Base-by-base conservation (phyloP, 2,329 filamentous ascomycete species). In the Orbilia brochopaga region DNA sequence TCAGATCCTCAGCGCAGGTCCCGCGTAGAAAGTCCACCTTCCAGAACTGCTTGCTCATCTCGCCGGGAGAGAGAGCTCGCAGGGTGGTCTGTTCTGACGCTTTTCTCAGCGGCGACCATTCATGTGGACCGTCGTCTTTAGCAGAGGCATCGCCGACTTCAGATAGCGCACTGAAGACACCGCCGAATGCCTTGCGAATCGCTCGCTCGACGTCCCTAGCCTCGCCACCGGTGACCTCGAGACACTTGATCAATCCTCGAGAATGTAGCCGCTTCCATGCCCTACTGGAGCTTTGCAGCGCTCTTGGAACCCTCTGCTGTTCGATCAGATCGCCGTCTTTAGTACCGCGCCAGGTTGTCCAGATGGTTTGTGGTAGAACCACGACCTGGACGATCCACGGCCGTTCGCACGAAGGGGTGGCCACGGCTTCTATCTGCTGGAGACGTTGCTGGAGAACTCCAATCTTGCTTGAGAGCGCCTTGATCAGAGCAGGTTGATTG, bases 371-470 rank as follows among this genome's bases (percentile, higher is more conserved):
- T 2, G 75, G 75, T 7, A 76, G 67, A 19, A 76, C 51, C 4
- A 76, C 67, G 10, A 73, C 60, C 42, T 76, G 74, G 5, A 76
- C 52, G 4, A 63, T 53, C 75, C 75, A 76, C 10, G 75, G 75
- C 1, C 70, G 67, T 21, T 67, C 48, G 10, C 56, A n/a, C 11
- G 69, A 69, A 17, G 75, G 75, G 2, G 65, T 24, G 10, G 70
- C 72, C 15, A 66, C 51, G 17, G 55, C 44, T 54, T 76, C 75
- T 6, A 76, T 35, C 35, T 70, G 60, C 40, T 62, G 48, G 7
- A 76, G 23, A 13, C 75, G 74, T 30, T 66, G 58, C 24, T 74
- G 69, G 17, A 75, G 46, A 3, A 56, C 40, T 19, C 74, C 74
- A 23, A 76, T 53, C 37, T 64, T 55, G 17, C 53, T 73, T 2